Conservation (phyloP, 225 moss, liverwort and hornwort genomes). For the Physcomitrellopsis africana region DNA sequence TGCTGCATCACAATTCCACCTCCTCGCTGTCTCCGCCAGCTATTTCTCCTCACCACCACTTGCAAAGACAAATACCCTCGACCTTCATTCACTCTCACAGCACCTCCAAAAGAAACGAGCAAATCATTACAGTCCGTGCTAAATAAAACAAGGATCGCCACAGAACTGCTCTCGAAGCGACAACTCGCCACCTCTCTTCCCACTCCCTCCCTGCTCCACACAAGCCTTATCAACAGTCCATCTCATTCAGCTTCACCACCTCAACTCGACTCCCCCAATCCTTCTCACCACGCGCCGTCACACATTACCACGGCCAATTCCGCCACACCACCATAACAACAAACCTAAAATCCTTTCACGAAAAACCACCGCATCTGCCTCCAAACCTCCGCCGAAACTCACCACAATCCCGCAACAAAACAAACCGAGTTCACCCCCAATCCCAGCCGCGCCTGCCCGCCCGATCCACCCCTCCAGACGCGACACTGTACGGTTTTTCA, state of each 20-base stretch:
- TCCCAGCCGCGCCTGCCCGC: neutral
- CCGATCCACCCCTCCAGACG: neutral
- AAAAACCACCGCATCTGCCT: neutral
- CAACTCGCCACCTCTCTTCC: conserved; percentile 8
- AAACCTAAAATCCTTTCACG: neutral
- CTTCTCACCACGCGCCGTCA: conserved; percentile 13
- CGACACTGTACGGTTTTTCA: conserved; percentile 9
- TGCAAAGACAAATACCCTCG: conserved; percentile 16
- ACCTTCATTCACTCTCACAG: conserved; percentile 19
- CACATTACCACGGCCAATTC: conserved; percentile 33
- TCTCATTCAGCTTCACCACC: neutral
- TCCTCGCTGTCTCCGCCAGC: neutral
- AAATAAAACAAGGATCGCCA: neutral
- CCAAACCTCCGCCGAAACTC: neutral
- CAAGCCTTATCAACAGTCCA: conserved; percentile 36
- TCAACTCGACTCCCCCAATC: conserved; percentile 11
- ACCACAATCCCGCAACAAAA: neutral
- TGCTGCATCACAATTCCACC: conserved; percentile 5
- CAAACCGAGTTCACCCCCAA: neutral
- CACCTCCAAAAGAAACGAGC: conserved; percentile 8
- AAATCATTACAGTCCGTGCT: neutral
- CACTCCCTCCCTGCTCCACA: conserved; percentile 9
- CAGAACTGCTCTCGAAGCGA: neutral
- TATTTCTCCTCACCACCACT: neutral
- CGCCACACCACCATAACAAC: conserved; percentile 17